Conservation (phyloP, 306 rosid species). For the Citrullus mucosospermus region DNA sequence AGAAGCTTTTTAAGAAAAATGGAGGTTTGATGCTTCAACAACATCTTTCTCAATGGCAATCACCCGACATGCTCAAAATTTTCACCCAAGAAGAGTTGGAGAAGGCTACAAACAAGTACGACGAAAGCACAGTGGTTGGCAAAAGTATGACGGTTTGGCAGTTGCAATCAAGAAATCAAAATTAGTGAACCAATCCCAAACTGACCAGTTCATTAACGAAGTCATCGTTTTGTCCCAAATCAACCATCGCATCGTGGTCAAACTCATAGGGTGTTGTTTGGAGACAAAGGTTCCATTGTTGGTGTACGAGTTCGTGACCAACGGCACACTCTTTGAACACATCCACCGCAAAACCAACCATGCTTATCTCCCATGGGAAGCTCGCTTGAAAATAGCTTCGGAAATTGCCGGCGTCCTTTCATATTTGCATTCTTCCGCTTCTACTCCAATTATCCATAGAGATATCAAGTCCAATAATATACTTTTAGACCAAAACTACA, state of each 20-base stretch:
- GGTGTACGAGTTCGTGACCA: conserved; percentile 32
- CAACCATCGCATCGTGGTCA: conserved; percentile 33
- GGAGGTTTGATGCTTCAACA: conserved; percentile 24
- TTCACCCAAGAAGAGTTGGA: conserved; percentile 12
- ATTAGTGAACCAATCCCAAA: conserved; percentile 15
- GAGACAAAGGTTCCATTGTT: conserved; percentile 29
- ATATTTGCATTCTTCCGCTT: conserved; percentile 25
- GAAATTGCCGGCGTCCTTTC: conserved; percentile 30
- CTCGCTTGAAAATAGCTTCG: conserved; percentile 16
- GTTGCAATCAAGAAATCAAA: conserved; percentile 36
- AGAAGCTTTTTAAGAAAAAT: conserved; percentile 21
- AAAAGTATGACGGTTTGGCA: background rate
- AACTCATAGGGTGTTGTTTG: conserved; percentile 37
- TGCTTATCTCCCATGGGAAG: conserved; percentile 13
- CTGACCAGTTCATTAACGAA: conserved; percentile 29
- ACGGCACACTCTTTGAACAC: conserved; percentile 24
- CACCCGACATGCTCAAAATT: conserved; percentile 5
- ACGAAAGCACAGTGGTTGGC: conserved; percentile 16
- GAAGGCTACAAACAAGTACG: conserved; percentile 25
- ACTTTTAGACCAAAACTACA: conserved; percentile 16
- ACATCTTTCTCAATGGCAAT: conserved; percentile 8
- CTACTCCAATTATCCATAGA: conserved; percentile 33
- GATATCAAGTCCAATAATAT: conserved; percentile 32
- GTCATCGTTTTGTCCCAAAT: conserved; percentile 28
- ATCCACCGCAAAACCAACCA: conserved; percentile 3